Conservation (phyloP, 306 rosid species). For the Quercus ilex region DNA sequence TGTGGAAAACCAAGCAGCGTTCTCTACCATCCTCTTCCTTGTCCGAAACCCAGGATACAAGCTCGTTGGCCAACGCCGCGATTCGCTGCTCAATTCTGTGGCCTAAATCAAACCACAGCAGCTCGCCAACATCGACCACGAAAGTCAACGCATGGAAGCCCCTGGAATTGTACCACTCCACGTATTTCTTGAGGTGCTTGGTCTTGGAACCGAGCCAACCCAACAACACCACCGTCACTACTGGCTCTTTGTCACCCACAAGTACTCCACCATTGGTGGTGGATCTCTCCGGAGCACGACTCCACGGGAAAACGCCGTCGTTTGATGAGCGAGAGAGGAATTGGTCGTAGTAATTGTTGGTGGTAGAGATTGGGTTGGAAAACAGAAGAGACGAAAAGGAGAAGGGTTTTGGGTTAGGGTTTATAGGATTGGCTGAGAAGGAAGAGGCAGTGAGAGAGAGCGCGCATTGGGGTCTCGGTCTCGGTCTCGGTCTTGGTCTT, state of each 20-base stretch:
- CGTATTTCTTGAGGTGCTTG: conserved; percentile 75
- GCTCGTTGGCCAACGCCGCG: conserved; percentile 40
- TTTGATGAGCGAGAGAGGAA: conserved; percentile 27
- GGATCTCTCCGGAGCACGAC: conserved; percentile 30
- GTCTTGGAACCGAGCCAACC: conserved; percentile 88
- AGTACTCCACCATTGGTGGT: conserved; percentile 11
- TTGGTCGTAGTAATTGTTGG: conserved; percentile 19
- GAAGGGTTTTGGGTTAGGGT: conserved; percentile 26
- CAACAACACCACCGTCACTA: conserved; percentile 59
- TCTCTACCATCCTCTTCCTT: conserved; percentile 53
- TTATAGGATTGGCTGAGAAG: conserved; percentile 15
- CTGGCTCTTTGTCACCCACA: conserved; percentile 23
- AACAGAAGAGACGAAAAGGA: conserved; percentile 44
- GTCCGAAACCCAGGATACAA: conserved; percentile 54
- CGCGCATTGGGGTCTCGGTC: conserved; percentile 13
- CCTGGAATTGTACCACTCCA: conserved; percentile 76
- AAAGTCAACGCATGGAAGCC: conserved; percentile 72
- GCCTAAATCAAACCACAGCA: conserved; percentile 57
- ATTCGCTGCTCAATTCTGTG: conserved; percentile 47
- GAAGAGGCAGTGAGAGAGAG: conserved; percentile 36
- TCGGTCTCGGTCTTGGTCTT: conserved; percentile 15
- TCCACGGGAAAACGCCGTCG: conserved; percentile 39
- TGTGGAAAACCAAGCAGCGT: conserved; percentile 69
- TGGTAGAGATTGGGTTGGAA: conserved; percentile 16
- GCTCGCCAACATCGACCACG: conserved; percentile 53